Evolutionary conservation across 495 filamentous ascomycete species (phyloP).

Genomic region (Annulohypoxylon nitens): DNA sequence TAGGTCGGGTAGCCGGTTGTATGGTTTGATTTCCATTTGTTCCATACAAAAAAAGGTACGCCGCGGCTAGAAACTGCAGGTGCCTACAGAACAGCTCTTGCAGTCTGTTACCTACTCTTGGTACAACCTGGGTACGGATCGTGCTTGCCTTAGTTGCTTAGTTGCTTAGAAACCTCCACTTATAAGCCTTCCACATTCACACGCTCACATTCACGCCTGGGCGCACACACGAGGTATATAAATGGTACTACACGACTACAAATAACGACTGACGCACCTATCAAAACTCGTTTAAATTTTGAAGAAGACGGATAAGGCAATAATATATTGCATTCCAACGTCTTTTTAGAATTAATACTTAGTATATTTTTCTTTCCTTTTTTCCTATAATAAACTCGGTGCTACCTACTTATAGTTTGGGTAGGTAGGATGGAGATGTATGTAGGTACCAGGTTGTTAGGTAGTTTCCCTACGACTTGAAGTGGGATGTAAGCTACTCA

Average conservation of each 20-base stretch:
- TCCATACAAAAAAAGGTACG: constrained; percentile 31
- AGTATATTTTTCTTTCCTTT: neutral
- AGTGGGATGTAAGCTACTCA: neutral
- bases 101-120: neutral
- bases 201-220: too few species aligned
- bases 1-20: constrained; percentile 41
- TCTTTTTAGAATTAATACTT: neutral
- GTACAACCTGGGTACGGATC: constrained; percentile 11
- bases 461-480: constrained; percentile 14
- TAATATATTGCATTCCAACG: neutral
- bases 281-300: neutral
- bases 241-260: neutral
- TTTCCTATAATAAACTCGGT: constrained; percentile 7
- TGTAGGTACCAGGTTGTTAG: constrained; percentile 23
- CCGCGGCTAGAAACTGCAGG: constrained; percentile 19
- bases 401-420: constrained; percentile 18
- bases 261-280: neutral
- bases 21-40: constrained; percentile 24
- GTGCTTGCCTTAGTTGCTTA: constrained; percentile 17
- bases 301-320: neutral
- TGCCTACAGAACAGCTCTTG: constrained; percentile 4
- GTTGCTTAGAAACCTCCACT: constrained; percentile 15
- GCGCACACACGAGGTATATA: constrained; percentile 4
- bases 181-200: neutral
- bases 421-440: constrained; percentile 20